Conservation (phyloP, 2,329 filamentous ascomycete species). For the Aspergillus unguis region DNA sequence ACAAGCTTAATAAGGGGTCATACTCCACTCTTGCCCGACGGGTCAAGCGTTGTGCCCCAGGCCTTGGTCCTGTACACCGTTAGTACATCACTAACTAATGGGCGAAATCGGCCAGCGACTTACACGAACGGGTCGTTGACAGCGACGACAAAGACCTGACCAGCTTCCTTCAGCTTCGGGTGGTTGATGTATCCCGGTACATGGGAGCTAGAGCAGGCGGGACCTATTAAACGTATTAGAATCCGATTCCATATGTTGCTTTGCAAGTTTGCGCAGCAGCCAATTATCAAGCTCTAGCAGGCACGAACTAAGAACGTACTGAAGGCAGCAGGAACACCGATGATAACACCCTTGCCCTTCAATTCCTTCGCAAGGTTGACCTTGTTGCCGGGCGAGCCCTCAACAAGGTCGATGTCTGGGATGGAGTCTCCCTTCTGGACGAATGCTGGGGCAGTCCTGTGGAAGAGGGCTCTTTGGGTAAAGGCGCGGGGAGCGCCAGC, state of each 20-base stretch:
- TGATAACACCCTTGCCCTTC: slow-evolving; percentile 71
- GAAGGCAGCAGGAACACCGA: slow-evolving; percentile 82
- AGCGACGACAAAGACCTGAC: slow-evolving; percentile 81
- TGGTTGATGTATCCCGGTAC: slow-evolving; percentile 84
- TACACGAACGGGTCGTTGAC: slow-evolving; percentile 96
- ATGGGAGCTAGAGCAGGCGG: slow-evolving; percentile 66
- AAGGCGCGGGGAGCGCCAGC: slow-evolving; percentile 30
- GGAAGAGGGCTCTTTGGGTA: slow-evolving; percentile 35
- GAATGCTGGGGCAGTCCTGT: slow-evolving; percentile 39
- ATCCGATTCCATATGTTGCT: too few relatives aligned
- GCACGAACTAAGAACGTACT: slow-evolving; percentile 38
- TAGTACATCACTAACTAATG: not conserved
- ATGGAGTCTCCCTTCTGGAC: slow-evolving; percentile 78
- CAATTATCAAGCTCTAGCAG: not conserved
- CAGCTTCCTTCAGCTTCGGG: slow-evolving; percentile 71
- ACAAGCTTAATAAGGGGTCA: slow-evolving; percentile 34
- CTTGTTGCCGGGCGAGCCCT: slow-evolving; percentile 87
- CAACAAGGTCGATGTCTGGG: slow-evolving; percentile 72
- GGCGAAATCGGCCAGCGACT: slow-evolving; percentile 36
- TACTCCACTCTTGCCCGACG: slow-evolving; percentile 70
- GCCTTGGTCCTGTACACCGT: slow-evolving; percentile 70
- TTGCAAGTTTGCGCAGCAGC: slow-evolving; percentile 2
- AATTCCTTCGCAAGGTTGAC: slow-evolving; percentile 81
- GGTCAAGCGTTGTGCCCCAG: slow-evolving; percentile 76
- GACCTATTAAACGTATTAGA: slow-evolving; percentile 38